phyloP scores from a whole-genome alignment of 345 rosid genomes.

The Pugionium cornutum region DNA sequence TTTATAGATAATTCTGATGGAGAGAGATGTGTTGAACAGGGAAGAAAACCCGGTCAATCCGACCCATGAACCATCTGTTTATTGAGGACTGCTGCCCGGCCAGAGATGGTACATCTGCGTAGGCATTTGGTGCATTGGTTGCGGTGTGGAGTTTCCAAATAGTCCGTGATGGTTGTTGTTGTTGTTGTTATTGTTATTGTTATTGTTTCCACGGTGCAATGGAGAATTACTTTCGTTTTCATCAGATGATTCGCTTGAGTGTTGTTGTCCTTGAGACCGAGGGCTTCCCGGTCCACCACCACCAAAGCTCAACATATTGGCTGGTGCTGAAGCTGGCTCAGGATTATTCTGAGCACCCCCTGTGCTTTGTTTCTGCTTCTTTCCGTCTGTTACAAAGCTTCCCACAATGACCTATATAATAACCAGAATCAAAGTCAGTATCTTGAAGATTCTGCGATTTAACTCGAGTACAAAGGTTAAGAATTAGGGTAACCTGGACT shows the following conservation, averaged over 20 bases:
- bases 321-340: conserved; percentile 53
- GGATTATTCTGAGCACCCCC: conserved; percentile 43
- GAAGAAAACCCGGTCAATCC: conserved; percentile 25
- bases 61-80: conserved; percentile 6
- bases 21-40: conserved; percentile 29
- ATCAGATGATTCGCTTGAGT: conserved; percentile 81
- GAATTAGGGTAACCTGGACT: conserved; percentile 61
- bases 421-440: conserved; percentile 6
- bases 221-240: conserved; percentile 56
- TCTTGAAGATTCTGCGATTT: neutral
- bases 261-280: conserved; percentile 64
- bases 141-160: conserved; percentile 35
- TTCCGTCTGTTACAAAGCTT: conserved; percentile 74
- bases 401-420: conserved; percentile 76
- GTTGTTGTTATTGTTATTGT: conserved; percentile 29
- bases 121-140: conserved; percentile 33
- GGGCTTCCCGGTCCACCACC: conserved; percentile 54
- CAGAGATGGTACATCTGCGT: conserved; percentile 39
- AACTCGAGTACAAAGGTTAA: neutral
- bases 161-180: conserved; percentile 30
- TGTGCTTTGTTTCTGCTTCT: conserved; percentile 46
- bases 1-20: conserved; percentile 27
- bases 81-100: conserved; percentile 34
- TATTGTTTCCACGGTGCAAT: conserved; percentile 25
- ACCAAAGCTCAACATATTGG: conserved; percentile 67